These are phyloP conservation scores for Blastocystis sp. DNA, from an alignment of 352 stramenopile genomes.

Conservation along the genomic window DNA sequence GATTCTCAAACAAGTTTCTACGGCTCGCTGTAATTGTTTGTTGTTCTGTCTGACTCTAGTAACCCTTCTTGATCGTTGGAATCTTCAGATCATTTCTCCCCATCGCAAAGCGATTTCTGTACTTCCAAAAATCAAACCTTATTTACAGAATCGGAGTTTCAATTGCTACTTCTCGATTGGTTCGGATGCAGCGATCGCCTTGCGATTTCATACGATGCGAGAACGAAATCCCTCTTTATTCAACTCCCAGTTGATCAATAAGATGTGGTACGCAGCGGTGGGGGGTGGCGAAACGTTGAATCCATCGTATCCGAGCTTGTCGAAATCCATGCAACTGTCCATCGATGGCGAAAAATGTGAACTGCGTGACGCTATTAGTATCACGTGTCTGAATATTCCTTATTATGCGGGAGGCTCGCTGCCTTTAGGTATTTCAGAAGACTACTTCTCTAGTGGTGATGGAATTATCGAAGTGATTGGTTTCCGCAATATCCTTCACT, in stretches of 20 bases:
- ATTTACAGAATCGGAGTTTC: conserved; percentile 66
- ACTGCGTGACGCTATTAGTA: conserved; percentile 57
- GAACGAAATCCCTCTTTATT: conserved; percentile 77
- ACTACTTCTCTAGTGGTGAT: conserved; percentile 46
- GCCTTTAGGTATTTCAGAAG: neutral
- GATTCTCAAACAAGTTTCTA: neutral
- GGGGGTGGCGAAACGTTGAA: conserved; percentile 62
- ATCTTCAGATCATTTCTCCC: neutral
- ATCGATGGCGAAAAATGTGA: conserved; percentile 63
- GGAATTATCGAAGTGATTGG: conserved; percentile 57
- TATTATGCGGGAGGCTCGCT: conserved; percentile 66
- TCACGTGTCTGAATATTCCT: conserved; percentile 68
- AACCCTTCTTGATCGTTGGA: conserved; percentile 37
- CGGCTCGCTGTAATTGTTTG: neutral
- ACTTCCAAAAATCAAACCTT: neutral
- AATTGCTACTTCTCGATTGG: conserved; percentile 72
- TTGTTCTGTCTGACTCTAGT: neutral
- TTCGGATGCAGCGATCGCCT: conserved; percentile 79
- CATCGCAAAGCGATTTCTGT: neutral
- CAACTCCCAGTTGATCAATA: conserved; percentile 80
- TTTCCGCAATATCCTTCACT: conserved; percentile 43
- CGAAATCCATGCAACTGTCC: conserved; percentile 63
- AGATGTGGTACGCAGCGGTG: conserved; percentile 75
- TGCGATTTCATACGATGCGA: conserved; percentile 80
- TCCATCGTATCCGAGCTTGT: conserved; percentile 43